Conservation (phyloP, 2,329 filamentous ascomycete species). For the Triangularia verruculosa region DNA sequence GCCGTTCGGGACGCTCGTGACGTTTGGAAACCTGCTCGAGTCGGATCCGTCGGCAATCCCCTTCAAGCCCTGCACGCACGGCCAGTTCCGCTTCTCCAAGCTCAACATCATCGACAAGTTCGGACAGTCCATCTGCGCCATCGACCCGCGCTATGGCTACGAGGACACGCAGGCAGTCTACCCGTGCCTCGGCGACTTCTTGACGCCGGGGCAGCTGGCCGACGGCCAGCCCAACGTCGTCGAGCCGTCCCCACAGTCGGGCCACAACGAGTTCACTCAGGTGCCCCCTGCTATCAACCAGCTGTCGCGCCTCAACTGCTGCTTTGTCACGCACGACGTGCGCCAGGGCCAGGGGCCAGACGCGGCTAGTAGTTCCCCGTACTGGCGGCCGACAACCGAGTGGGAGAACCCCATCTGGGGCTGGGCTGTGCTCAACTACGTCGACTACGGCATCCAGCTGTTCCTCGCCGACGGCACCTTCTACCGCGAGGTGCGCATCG, state of each 20-base stretch:
- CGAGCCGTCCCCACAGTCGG: background rate
- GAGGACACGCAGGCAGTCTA: background rate
- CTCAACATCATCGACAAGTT: conserved; percentile 51
- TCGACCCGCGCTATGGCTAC: conserved; percentile 27
- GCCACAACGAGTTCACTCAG: conserved; percentile 36
- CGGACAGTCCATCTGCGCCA: conserved; percentile 39
- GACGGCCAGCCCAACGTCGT: background rate
- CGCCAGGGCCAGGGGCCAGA: background rate
- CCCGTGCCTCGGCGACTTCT: background rate
- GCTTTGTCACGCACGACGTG: conserved; percentile 30
- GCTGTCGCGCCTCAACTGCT: conserved; percentile 35
- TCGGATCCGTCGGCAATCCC: conserved; percentile 21
- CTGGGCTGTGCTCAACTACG: conserved; percentile 42
- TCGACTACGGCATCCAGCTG: conserved; percentile 41
- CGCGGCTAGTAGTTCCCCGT: background rate
- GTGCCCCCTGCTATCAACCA: conserved; percentile 44
- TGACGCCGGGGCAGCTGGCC: background rate
- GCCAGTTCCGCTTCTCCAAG: conserved; percentile 45
- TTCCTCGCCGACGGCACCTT: conserved; percentile 41
- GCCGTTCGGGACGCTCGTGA: conserved; percentile 33
- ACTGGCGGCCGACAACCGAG: conserved; percentile 29
- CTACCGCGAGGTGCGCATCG: conserved; percentile 41
- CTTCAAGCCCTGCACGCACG: conserved; percentile 48
- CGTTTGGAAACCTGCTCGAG: too few relatives aligned
- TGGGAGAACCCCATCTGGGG: conserved; percentile 43